Percentiles rank a stretch among this genome's conserved stretches.
phyloP scores from a whole-genome alignment of 2,329 filamentous ascomycete species.

The Fusarium ambrosium region DNA sequence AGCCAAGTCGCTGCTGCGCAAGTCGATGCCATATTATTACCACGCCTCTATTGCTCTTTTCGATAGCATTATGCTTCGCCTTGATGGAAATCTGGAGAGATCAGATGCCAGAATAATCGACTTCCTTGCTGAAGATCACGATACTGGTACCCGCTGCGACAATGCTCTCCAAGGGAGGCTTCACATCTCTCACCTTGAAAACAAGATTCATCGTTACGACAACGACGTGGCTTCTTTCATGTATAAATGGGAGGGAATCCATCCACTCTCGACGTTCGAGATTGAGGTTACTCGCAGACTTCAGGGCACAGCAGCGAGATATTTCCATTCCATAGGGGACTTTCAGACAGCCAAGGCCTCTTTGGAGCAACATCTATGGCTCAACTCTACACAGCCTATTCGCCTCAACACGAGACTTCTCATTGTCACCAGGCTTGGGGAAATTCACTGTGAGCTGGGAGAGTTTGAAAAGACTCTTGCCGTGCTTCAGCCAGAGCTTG shows the following conservation, averaged over 20 bases:
- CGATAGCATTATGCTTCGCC: slow-evolving; percentile 49
- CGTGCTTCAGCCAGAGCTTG: slow-evolving; percentile 43
- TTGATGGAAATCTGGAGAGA: slow-evolving; percentile 44
- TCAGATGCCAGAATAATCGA: slow-evolving; percentile 45
- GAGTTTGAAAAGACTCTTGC: slow-evolving; percentile 41
- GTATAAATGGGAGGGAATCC: slow-evolving; percentile 49
- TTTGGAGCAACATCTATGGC: slow-evolving; percentile 49
- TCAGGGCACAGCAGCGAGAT: slow-evolving; percentile 50
- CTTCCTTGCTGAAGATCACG: slow-evolving; percentile 38
- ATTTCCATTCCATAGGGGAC: slow-evolving; percentile 52
- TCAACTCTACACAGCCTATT: slow-evolving; percentile 44
- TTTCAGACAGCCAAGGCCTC: slow-evolving; percentile 48
- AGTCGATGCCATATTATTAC: slow-evolving; percentile 50
- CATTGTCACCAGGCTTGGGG: slow-evolving; percentile 46
- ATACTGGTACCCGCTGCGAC: slow-evolving; percentile 41
- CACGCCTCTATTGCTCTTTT: slow-evolving; percentile 50
- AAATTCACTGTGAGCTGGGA: slow-evolving; percentile 49
- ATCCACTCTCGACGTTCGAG: slow-evolving; percentile 50
- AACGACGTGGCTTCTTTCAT: slow-evolving; percentile 47
- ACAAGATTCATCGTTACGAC: slow-evolving; percentile 52
- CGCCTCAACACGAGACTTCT: slow-evolving; percentile 45
- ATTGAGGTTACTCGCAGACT: slow-evolving; percentile 52
- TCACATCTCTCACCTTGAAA: slow-evolving; percentile 53
- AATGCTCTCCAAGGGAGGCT: slow-evolving; percentile 50
- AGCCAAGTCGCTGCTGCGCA: slow-evolving; percentile 43